Base-by-base conservation (phyloP, 108 stramenopile genomes). In the Poteriospumella lacustris region DNA sequence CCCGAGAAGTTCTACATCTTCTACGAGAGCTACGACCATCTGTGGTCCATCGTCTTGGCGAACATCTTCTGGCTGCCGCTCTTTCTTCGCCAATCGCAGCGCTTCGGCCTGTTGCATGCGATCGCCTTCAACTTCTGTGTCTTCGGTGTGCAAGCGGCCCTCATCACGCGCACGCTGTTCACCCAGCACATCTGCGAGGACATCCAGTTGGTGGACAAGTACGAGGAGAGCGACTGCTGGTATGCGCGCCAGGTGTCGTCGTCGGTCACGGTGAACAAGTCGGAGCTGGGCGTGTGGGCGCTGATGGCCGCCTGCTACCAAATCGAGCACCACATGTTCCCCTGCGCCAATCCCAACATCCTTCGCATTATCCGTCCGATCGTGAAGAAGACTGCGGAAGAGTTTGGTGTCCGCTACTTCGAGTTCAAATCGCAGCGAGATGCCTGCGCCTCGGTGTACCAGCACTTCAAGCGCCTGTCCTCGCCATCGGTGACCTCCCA, bases 311-410 rank as follows among this genome's bases (percentile, higher is more conserved):
- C 80, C 75, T 77, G 80, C 79, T 80, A 77, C 80, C 82, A 83
- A 56, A 83, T 83, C 43, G 82, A 83, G 82, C 82, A 83, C 75
- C 82, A 83, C 76, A 58, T 83, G 26, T 83, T 83, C 79, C 82
- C 82, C 5, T 68, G 76, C 19, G 40, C 80, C 76, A 78, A 58
- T 39, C 76, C 80, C 76, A 67, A 77, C 58, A 76, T 43, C 0
- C 75, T 80, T 76, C 36, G 9, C 26, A 42, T 59, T 3, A 42
- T 83, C 0, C 80, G 76, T 5, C 82, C 82, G 34, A 77, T 80
- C 43, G 82, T 83, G 36, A 36, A 42, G 29, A 64, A 42, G 31
- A 58, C 76, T 42, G 80, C 80, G 36, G 9, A 43, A 12, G 76
- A 83, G 60, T 78, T 78, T 41, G 29, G 43, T 26, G 58, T 83